Percentiles rank a stretch among this genome's conserved stretches.
These are phyloP conservation scores for Pyrenophora seminiperda DNA, from an alignment of 2,329 filamentous ascomycete genomes.

Conservation along the genomic window DNA sequence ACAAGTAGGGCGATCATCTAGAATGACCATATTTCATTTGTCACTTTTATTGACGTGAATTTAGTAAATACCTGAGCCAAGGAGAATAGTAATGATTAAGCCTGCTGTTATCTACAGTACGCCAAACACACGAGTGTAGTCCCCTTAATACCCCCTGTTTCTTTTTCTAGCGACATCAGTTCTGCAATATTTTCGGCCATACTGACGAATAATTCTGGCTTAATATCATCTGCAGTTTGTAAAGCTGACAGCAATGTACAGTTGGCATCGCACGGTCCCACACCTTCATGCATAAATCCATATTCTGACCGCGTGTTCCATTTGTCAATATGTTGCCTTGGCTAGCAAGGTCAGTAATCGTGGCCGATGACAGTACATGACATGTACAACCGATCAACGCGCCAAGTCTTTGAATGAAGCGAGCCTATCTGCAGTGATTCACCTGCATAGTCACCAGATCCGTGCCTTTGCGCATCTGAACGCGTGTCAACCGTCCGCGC, in stretches of 20 bases:
- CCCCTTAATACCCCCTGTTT: neutral
- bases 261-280: neutral
- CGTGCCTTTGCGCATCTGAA: neutral
- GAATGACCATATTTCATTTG: neutral
- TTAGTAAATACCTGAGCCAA: neutral
- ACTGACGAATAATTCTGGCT: neutral
- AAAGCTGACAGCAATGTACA: conserved; percentile 2
- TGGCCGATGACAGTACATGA: neutral
- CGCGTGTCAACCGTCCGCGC: neutral
- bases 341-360: neutral
- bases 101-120: neutral
- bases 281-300: neutral
- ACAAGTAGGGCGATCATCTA: neutral
- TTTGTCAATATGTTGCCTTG: neutral
- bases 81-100: neutral
- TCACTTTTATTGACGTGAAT: neutral
- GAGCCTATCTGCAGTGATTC: neutral
- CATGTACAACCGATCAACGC: neutral
- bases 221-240: neutral
- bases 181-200: neutral
- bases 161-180: too few species aligned
- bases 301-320: neutral
- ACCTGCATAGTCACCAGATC: neutral
- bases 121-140: neutral
- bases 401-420: neutral